A percentile compares a stretch with the other conserved stretches of the same genome.
Evolutionary conservation across 108 stramenopile species (phyloP).

Genomic region (Pseudonitzschia pungens): DNA sequence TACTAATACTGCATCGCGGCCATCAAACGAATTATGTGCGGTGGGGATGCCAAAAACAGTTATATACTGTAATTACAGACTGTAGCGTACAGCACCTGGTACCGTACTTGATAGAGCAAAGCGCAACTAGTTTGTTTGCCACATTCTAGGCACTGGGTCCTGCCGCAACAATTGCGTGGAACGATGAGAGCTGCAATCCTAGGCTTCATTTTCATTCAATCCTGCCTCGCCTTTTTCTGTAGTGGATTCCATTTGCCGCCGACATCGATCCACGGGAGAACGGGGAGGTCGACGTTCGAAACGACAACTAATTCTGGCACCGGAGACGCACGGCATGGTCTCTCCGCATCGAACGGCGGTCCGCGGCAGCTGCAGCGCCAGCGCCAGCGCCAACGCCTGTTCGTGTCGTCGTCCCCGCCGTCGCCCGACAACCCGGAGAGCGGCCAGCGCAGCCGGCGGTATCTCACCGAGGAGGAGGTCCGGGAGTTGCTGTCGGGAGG

Average conservation of each 20-base stretch:
- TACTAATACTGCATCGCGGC: no score
- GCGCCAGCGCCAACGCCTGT: neutral
- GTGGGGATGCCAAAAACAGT: no score
- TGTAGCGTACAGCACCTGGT: no score
- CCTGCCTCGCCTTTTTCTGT: neutral
- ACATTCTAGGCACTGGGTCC: no score
- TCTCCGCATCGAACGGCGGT: neutral
- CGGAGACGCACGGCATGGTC: neutral
- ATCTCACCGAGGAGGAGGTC: conserved; percentile 6
- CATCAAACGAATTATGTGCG: no score
- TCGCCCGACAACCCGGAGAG: neutral
- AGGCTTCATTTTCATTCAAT: neutral
- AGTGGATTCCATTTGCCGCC: neutral
- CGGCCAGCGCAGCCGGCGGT: neutral
- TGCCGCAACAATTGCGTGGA: neutral
- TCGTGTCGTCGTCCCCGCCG: neutral
- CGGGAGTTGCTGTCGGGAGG: neutral
- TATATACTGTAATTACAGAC: no score
- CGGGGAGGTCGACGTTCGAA: neutral
- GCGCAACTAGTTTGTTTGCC: no score
- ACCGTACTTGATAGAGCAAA: no score
- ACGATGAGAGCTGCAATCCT: neutral
- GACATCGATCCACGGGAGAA: neutral
- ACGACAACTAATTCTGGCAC: neutral
- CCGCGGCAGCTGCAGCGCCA: neutral